A percentile compares a stretch with the other conserved stretches of the same genome.
These are phyloP conservation scores for Xylaria hypoxylon DNA, from an alignment of 2,329 filamentous ascomycete species.

Conservation along the genomic window DNA sequence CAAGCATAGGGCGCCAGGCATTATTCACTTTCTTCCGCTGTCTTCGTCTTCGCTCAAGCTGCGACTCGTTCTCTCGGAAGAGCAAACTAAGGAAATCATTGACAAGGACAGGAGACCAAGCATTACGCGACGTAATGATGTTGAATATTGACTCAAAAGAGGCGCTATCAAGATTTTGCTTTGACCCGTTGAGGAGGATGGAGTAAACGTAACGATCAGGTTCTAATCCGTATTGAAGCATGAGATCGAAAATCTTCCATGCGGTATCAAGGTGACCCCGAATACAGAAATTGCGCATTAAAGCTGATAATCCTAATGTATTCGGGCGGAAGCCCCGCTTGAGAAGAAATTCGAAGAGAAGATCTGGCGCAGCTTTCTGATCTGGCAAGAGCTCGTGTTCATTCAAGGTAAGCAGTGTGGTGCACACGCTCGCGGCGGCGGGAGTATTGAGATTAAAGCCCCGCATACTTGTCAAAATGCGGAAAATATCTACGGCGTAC, in stretches of 20 bases:
- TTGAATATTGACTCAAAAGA: slow-evolving; percentile 67
- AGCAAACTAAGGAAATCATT: slow-evolving; percentile 67
- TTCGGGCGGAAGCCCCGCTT: slow-evolving; percentile 73
- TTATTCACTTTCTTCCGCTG: slow-evolving; percentile 52
- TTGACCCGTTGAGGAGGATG: slow-evolving; percentile 78
- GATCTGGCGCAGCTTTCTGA: slow-evolving; percentile 61
- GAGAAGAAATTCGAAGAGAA: slow-evolving; percentile 67
- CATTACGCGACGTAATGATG: slow-evolving; percentile 60
- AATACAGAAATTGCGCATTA: slow-evolving; percentile 78
- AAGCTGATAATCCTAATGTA: slow-evolving; percentile 70
- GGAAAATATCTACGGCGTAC: slow-evolving; percentile 59
- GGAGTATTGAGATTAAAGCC: slow-evolving; percentile 60
- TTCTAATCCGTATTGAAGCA: slow-evolving; percentile 68
- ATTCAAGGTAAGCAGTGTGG: slow-evolving; percentile 64
- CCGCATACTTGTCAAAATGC: slow-evolving; percentile 50
- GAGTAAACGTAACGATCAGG: slow-evolving; percentile 76
- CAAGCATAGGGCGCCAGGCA: slow-evolving; percentile 61
- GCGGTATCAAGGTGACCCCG: slow-evolving; percentile 72
- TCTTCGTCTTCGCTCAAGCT: slow-evolving; percentile 45
- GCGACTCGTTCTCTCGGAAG: slow-evolving; percentile 57
- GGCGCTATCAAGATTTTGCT: slow-evolving; percentile 64
- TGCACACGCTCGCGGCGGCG: slow-evolving; percentile 66
- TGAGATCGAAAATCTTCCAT: slow-evolving; percentile 72
- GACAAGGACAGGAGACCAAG: slow-evolving; percentile 61
- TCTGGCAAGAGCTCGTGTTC: slow-evolving; percentile 52